phyloP scores from a whole-genome alignment of 768 basidiomycete species.

The Crepidotus variabilis region DNA sequence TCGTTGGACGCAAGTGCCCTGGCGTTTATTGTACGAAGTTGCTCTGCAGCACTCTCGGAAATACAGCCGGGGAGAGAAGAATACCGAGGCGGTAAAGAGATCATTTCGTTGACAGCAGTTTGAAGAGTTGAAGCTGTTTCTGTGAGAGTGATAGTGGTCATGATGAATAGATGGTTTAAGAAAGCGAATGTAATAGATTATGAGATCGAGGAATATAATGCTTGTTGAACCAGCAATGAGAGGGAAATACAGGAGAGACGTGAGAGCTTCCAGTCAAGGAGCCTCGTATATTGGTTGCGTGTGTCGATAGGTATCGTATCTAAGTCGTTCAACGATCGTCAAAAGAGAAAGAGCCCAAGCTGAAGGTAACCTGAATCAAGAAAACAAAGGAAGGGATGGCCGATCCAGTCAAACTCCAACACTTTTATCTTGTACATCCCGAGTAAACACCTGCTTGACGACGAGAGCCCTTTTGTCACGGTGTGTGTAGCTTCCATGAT shows the following conservation, averaged over 20 bases:
- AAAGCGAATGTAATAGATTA: no score
- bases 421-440: no score
- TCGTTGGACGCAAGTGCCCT: not conserved
- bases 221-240: not conserved
- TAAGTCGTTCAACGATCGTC: not conserved
- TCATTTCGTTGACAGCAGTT: no score
- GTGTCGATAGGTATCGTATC: not conserved
- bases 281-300: not conserved
- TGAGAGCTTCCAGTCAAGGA: not conserved
- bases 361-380: not conserved
- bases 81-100: conserved; percentile 9
- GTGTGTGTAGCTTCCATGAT: no score
- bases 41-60: not conserved
- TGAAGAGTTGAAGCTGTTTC: not conserved
- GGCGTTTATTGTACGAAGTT: not conserved
- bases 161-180: not conserved
- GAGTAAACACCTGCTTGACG: no score
- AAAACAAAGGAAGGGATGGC: not conserved
- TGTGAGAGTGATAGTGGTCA: not conserved
- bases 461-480: no score
- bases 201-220: no score
- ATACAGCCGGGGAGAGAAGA: conserved; percentile 5
- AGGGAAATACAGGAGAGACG: not conserved
- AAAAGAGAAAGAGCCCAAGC: not conserved
- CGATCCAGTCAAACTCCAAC: not conserved